Conservation (phyloP, 228 moss, liverwort and hornwort genomes). For the Sphagnum fallax region DNA sequence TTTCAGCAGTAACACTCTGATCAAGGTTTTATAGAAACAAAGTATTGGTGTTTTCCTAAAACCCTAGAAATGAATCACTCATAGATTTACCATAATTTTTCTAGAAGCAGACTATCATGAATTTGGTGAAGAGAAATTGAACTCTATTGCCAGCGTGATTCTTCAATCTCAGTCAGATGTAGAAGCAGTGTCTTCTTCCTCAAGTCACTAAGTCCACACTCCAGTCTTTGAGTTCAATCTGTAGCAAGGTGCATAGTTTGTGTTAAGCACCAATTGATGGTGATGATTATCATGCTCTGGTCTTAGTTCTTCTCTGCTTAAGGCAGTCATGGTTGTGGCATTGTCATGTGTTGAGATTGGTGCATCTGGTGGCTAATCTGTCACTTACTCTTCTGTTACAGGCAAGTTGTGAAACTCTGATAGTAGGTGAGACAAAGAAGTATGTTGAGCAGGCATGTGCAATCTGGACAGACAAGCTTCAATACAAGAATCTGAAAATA, state of each 20-base stretch:
- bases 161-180: no score
- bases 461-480: constrained; percentile 23
- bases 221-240: not conserved
- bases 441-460: constrained; percentile 44
- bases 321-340: not conserved
- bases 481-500: constrained; percentile 30
- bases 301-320: not conserved
- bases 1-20: not conserved
- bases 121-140: no score
- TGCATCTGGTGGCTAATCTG: no score
- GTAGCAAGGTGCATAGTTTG: not conserved
- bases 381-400: constrained; percentile 2
- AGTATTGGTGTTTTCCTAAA: no score
- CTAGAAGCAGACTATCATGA: no score
- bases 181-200: no score
- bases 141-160: no score
- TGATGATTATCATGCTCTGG: no score
- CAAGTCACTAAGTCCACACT: no score
- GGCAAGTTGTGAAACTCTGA: constrained; percentile 37
- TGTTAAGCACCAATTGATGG: not conserved
- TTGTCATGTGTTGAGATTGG: not conserved
- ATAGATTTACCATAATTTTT: no score
- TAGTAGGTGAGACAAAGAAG: constrained; percentile 31
- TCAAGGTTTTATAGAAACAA: no score
- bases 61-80: no score